Percentiles rank a stretch among this genome's conserved stretches.
phyloP scores from a whole-genome alignment of 2,329 filamentous ascomycete species.

The Calonectria multiphialidica region DNA sequence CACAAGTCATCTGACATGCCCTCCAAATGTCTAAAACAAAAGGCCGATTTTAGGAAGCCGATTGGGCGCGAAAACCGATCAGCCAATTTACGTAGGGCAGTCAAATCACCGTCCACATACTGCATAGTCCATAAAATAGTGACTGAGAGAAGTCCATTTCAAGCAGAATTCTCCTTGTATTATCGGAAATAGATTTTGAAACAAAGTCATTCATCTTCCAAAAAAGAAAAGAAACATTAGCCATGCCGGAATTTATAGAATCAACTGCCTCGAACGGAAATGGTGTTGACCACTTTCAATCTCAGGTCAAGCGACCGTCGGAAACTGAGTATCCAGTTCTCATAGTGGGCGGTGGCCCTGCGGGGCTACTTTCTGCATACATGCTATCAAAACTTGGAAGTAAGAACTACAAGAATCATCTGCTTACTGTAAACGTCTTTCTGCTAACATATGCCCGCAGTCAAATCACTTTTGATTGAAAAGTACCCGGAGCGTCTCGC shows the following conservation, averaged over 20 bases:
- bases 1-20: background rate
- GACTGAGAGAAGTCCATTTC: no score
- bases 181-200: background rate
- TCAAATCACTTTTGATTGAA: conserved; percentile 20
- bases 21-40: background rate
- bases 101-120: no score
- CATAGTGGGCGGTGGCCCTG: conserved; percentile 16
- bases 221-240: background rate
- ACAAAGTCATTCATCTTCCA: background rate
- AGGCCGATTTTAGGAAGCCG: background rate
- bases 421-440: no score
- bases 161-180: no score
- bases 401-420: no score
- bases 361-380: conserved; percentile 20
- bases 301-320: background rate
- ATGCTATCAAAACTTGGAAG: conserved; percentile 23
- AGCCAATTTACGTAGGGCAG: background rate
- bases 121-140: no score
- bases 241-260: background rate
- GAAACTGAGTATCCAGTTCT: conserved; percentile 4
- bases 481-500: conserved; percentile 20
- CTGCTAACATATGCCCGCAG: background rate
- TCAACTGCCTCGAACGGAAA: background rate
- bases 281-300: background rate
- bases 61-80: background rate